phyloP scores from a whole-genome alignment of 768 basidiomycete species.

The Amanita pallidorosea region DNA sequence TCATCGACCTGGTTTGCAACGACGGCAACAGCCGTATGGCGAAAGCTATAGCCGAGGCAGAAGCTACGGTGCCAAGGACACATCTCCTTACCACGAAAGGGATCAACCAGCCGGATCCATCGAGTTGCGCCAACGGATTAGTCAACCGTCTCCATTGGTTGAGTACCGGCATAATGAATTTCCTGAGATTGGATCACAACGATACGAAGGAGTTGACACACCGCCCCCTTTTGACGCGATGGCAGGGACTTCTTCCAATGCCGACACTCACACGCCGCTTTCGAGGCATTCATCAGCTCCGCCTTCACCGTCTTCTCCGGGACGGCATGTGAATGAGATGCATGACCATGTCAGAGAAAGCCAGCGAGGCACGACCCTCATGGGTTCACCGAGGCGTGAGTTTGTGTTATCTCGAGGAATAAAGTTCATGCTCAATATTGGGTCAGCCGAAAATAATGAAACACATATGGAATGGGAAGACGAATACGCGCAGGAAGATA shows the following conservation, averaged over 20 bases:
- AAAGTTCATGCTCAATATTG: neutral
- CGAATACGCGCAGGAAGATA: slow-evolving; percentile 14
- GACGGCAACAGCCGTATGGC: neutral
- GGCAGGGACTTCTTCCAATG: neutral
- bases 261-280: neutral
- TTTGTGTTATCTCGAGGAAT: neutral
- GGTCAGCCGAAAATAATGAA: neutral
- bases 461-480: slow-evolving; percentile 13
- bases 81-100: neutral
- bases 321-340: neutral
- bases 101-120: neutral
- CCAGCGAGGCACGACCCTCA: neutral
- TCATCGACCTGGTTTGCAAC: neutral
- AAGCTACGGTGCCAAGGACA: no score
- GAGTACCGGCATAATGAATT: neutral
- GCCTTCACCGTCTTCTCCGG: neutral
- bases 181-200: neutral
- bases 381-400: neutral
- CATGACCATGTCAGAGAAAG: neutral
- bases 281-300: neutral
- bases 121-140: neutral
- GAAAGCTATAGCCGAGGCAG: neutral
- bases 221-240: neutral
- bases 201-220: neutral
- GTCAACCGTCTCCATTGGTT: neutral